Conservation (phyloP, 73 alveolate species). For the Symbiodinium natans region DNA sequence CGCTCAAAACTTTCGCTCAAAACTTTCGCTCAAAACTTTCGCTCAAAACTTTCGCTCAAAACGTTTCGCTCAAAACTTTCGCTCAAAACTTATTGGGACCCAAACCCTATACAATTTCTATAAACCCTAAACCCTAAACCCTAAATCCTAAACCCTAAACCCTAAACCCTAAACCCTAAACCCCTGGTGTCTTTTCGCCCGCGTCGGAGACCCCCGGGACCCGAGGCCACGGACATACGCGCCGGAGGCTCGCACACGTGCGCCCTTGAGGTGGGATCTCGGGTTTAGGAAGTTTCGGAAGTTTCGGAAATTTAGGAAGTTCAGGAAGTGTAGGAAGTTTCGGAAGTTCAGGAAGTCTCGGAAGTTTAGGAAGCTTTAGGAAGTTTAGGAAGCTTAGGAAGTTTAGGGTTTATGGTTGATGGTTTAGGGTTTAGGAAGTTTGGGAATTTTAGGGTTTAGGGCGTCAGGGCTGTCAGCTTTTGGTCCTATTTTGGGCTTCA, state of each 20-base stretch:
- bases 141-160: background rate
- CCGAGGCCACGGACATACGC: constrained; percentile 49
- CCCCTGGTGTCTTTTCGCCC: background rate
- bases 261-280: constrained; percentile 32
- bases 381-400: too few species aligned
- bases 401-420: background rate
- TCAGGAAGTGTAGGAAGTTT: background rate
- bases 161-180: background rate
- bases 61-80: too few species aligned
- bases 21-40: too few species aligned
- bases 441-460: background rate
- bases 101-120: background rate
- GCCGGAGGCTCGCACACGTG: constrained; percentile 89
- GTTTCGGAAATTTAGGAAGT: background rate
- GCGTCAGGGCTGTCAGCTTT: background rate
- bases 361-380: too few species aligned
- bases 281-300: too few species aligned
- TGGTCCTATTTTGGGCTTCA: too few species aligned
- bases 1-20: too few species aligned
- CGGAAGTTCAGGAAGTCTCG: background rate
- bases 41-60: too few species aligned
- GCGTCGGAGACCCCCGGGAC: background rate
- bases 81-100: too few species aligned
- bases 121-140: background rate
- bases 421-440: background rate